phyloP scores from a whole-genome alignment of 2,329 filamentous ascomycete genomes.

The Helotiales sp. region DNA sequence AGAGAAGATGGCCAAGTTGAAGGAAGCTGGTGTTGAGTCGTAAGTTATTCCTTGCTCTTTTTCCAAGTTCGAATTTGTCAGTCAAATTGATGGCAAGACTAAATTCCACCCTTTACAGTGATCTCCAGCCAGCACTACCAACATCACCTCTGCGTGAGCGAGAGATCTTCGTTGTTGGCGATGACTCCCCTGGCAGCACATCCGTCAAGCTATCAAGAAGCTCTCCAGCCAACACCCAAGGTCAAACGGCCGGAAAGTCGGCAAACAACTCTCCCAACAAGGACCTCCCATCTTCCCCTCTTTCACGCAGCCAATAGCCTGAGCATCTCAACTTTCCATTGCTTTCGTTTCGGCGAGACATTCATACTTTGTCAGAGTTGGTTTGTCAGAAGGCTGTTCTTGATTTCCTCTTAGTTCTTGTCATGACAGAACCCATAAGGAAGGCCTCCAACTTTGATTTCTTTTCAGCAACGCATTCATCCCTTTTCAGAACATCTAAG shows the following conservation, averaged over 20 bases:
- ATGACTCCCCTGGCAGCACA: background rate
- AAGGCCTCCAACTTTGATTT: background rate
- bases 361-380: background rate
- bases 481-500: no score
- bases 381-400: background rate
- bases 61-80: no score
- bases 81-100: background rate
- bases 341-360: background rate
- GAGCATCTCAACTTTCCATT: background rate
- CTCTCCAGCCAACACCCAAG: background rate
- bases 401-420: background rate
- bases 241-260: background rate
- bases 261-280: background rate
- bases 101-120: background rate
- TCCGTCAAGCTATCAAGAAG: background rate
- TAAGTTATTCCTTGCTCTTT: background rate
- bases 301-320: background rate
- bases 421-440: background rate
- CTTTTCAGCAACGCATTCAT: background rate
- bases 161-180: background rate
- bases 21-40: slow-evolving; percentile 7
- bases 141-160: background rate
- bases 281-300: background rate
- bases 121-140: background rate
- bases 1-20: slow-evolving; percentile 14